Percentiles rank a stretch among this genome's conserved stretches.
Evolutionary conservation across 2,329 filamentous ascomycete species (phyloP).

Genomic region (Diplodia scrobiculata): DNA sequence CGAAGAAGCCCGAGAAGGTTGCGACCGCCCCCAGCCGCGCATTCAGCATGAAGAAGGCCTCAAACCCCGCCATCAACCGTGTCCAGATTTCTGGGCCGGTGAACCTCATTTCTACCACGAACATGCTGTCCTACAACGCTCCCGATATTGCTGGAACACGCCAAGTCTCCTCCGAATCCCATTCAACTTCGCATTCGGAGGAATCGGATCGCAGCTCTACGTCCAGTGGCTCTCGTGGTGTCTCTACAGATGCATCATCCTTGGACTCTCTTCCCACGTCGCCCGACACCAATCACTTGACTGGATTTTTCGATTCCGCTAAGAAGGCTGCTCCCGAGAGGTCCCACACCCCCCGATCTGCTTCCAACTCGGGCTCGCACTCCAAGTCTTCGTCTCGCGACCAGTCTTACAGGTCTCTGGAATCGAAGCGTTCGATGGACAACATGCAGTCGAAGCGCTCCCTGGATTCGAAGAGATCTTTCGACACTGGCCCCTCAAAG

Average conservation of each 20-base stretch:
- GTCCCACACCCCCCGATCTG: conserved; percentile 32
- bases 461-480: conserved; percentile 20
- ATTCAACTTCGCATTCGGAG: conserved; percentile 56
- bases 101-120: conserved; percentile 88
- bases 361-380: conserved; percentile 31
- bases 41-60: conserved; percentile 50
- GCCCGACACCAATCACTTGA: conserved; percentile 58
- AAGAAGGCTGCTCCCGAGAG: conserved; percentile 37
- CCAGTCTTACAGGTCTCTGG: conserved; percentile 11
- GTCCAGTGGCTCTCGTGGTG: conserved; percentile 63
- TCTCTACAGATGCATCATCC: conserved; percentile 67
- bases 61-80: conserved; percentile 55
- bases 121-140: conserved; percentile 93
- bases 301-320: conserved; percentile 60
- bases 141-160: conserved; percentile 65
- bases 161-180: conserved; percentile 52
- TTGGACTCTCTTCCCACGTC: conserved; percentile 52
- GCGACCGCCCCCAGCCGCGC: conserved; percentile 38
- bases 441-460: conserved; percentile 21
- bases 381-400: conserved; percentile 19
- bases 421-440: conserved; percentile 25
- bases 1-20: conserved; percentile 55
- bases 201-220: conserved; percentile 68
- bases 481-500: conserved; percentile 2
- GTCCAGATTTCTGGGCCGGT: conserved; percentile 84